phyloP scores from a whole-genome alignment of 768 basidiomycete genomes.

The Tubosaeta sp. region DNA sequence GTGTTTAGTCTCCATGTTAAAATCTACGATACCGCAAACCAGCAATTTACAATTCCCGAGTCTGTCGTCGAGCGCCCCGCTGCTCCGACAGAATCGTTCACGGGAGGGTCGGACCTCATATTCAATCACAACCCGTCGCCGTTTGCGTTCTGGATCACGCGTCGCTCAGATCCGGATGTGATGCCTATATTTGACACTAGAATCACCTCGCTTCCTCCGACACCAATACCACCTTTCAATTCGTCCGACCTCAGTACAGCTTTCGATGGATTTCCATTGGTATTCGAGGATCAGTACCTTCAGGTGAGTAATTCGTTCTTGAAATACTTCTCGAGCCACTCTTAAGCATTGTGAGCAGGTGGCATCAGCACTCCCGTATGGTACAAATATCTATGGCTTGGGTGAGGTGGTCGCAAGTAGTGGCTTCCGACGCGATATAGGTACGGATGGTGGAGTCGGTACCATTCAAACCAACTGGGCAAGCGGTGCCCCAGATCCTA shows the following conservation, averaged over 20 bases:
- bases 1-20: conserved; percentile 57
- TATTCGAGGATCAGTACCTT: conserved; percentile 79
- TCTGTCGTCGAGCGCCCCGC: conserved; percentile 45
- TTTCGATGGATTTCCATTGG: conserved; percentile 60
- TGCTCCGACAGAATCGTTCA: conserved; percentile 32
- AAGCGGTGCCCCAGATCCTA: conserved; percentile 56
- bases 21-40: conserved; percentile 54
- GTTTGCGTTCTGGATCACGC: conserved; percentile 79
- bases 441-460: conserved; percentile 43
- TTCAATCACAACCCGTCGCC: conserved; percentile 65
- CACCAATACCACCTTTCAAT: conserved; percentile 53
- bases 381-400: conserved; percentile 73
- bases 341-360: conserved; percentile 35
- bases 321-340: not conserved
- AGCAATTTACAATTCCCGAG: conserved; percentile 65
- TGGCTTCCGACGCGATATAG: conserved; percentile 62
- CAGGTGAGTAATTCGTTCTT: conserved; percentile 39
- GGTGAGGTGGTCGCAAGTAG: conserved; percentile 70
- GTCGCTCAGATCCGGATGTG: conserved; percentile 51
- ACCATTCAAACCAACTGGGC: conserved; percentile 70
- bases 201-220: conserved; percentile 51
- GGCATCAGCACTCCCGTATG: conserved; percentile 60
- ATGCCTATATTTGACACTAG: conserved; percentile 71
- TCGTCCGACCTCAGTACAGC: conserved; percentile 48
- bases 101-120: conserved; percentile 51